Evolutionary conservation across 805 yeast genomes (phyloP).

Genomic region (Nakazawaea holstii): DNA sequence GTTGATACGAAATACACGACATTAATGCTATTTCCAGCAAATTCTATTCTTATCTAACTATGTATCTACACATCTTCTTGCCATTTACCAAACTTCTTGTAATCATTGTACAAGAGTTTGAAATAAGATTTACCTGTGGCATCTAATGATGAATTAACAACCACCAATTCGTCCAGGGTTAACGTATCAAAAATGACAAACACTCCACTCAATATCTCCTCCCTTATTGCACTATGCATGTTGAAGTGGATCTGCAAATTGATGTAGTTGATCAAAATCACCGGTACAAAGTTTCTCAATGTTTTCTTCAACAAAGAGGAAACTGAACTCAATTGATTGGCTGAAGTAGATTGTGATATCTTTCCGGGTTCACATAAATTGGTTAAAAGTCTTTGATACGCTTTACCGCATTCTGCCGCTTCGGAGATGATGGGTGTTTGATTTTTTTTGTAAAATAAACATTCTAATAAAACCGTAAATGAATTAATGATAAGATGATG

Average conservation of each 20-base stretch:
- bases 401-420: conserved; percentile 34
- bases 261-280: conserved; percentile 55
- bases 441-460: conserved; percentile 27
- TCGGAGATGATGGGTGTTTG: conserved; percentile 6
- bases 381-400: conserved; percentile 52
- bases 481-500: conserved; percentile 57
- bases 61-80: conserved; percentile 33
- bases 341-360: conserved; percentile 19
- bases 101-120: conserved; percentile 64
- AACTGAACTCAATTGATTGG: conserved; percentile 45
- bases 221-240: conserved; percentile 40
- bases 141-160: conserved; percentile 63
- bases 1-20: background rate
- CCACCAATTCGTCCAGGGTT: conserved; percentile 58
- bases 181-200: conserved; percentile 64
- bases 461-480: conserved; percentile 45
- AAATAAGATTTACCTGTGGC: conserved; percentile 62
- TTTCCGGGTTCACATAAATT: conserved; percentile 72
- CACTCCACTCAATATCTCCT: conserved; percentile 47
- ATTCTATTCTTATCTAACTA: background rate
- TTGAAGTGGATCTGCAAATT: conserved; percentile 44
- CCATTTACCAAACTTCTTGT: conserved; percentile 81
- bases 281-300: conserved; percentile 59
- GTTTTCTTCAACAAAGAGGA: conserved; percentile 50
- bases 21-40: background rate